phyloP scores from a whole-genome alignment of 139 green algal species.

The Chlorella sp. region DNA sequence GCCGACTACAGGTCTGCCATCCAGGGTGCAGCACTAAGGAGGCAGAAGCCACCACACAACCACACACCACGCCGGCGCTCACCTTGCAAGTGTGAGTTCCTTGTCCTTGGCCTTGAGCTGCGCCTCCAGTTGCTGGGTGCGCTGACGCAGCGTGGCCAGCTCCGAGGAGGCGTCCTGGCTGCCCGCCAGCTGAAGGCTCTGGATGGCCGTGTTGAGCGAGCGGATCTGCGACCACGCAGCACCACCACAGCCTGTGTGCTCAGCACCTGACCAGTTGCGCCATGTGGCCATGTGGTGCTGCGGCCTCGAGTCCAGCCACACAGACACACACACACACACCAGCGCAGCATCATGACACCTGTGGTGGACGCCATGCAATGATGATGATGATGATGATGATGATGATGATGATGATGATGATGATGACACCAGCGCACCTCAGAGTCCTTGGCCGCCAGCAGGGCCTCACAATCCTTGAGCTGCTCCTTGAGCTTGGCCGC shows the following conservation, averaged over 20 bases:
- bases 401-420: not conserved
- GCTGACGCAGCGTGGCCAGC: not conserved
- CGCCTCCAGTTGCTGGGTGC: slow-evolving; percentile 5
- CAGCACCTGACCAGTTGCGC: not conserved
- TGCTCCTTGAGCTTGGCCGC: slow-evolving; percentile 10
- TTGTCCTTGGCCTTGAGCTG: slow-evolving; percentile 6
- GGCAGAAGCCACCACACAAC: too few relatives aligned
- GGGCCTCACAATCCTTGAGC: slow-evolving; percentile 10
- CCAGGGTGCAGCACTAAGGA: too few relatives aligned
- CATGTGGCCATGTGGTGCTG: not conserved
- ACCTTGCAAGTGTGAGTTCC: slow-evolving; percentile 15
- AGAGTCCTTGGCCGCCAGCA: slow-evolving; percentile 1
- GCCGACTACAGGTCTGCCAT: too few relatives aligned
- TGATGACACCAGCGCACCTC: slow-evolving; percentile 6
- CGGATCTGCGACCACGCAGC: slow-evolving; percentile 9
- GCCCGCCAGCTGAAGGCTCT: slow-evolving; percentile 9
- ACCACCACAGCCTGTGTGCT: not conserved
- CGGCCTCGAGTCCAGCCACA: not conserved
- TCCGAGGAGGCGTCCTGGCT: slow-evolving; percentile 8
- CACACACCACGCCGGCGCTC: too few relatives aligned
- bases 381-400: not conserved
- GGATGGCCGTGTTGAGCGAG: slow-evolving; percentile 4
- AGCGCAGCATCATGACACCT: too few relatives aligned
- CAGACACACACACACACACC: not conserved
- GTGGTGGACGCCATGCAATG: too few relatives aligned